Percentiles rank a stretch among this genome's conserved stretches.
phyloP scores from a whole-genome alignment of 2,329 filamentous ascomycete species.

The Pseudopyrenochaeta lycopersici region DNA sequence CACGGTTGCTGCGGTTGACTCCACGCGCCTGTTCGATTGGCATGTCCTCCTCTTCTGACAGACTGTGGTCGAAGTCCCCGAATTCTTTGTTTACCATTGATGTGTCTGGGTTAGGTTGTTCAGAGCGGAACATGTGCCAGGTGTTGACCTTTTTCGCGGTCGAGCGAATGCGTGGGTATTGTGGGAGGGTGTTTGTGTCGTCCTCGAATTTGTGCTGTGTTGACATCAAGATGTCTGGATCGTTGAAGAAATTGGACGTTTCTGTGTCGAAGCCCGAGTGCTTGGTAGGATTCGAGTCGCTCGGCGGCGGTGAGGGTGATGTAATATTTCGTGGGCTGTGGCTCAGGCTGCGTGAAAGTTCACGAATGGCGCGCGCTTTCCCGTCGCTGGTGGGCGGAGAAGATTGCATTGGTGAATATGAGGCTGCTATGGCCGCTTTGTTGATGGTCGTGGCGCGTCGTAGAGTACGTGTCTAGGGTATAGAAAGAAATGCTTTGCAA shows the following conservation, averaged over 20 bases:
- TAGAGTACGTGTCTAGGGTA: slow-evolving; percentile 35
- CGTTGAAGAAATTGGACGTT: slow-evolving; percentile 40
- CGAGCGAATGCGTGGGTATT: slow-evolving; percentile 46
- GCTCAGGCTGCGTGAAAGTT: slow-evolving; percentile 47
- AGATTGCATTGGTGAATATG: slow-evolving; percentile 42
- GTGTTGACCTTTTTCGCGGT: slow-evolving; percentile 50
- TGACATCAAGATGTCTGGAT: slow-evolving; percentile 49
- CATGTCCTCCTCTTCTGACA: slow-evolving; percentile 56
- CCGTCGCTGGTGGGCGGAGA: slow-evolving; percentile 48
- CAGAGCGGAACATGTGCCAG: slow-evolving; percentile 47
- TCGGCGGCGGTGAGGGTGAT: slow-evolving; percentile 39
- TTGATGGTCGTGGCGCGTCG: slow-evolving; percentile 40
- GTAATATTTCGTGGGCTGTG: slow-evolving; percentile 44
- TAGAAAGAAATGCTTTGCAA: slow-evolving; percentile 41
- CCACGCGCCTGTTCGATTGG: slow-evolving; percentile 68
- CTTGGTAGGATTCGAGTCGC: slow-evolving; percentile 49
- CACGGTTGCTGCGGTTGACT: slow-evolving; percentile 49
- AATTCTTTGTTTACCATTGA: slow-evolving; percentile 52
- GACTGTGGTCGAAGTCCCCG: slow-evolving; percentile 52
- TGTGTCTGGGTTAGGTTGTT: slow-evolving; percentile 45
- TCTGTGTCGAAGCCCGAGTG: slow-evolving; percentile 38
- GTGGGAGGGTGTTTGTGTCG: slow-evolving; percentile 44
- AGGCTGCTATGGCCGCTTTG: slow-evolving; percentile 29
- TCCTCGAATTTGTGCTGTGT: slow-evolving; percentile 50
- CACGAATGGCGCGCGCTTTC: slow-evolving; percentile 49